These are phyloP conservation scores for Diatrype stigma DNA, from an alignment of 2,329 filamentous ascomycete species.

Conservation along the genomic window DNA sequence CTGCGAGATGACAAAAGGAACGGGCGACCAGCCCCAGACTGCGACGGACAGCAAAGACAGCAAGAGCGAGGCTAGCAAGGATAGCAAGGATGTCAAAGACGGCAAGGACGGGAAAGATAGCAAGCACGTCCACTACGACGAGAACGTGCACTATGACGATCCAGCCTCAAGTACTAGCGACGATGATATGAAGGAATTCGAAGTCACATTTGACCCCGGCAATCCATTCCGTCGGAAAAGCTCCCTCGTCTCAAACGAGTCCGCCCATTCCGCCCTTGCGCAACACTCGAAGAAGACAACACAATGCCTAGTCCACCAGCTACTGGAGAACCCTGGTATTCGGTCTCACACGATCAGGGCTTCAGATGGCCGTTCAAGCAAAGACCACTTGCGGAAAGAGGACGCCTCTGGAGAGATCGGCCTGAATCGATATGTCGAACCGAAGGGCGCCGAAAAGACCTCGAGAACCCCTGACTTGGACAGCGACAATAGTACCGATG, in stretches of 20 bases:
- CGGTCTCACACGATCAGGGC: constrained; percentile 33
- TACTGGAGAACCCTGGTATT: constrained; percentile 47
- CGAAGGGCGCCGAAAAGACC: constrained; percentile 26
- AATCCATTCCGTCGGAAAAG: constrained; percentile 63
- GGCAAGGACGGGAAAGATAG: constrained; percentile 1
- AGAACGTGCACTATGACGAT: constrained; percentile 26
- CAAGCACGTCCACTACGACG: background rate
- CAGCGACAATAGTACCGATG: constrained; percentile 36
- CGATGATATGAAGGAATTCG: constrained; percentile 47
- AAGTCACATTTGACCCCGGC: constrained; percentile 59
- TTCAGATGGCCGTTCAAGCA: constrained; percentile 16
- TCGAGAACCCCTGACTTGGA: constrained; percentile 32
- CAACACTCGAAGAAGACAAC: constrained; percentile 40
- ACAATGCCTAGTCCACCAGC: constrained; percentile 62
- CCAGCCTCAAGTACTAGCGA: constrained; percentile 43
- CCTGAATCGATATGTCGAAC: constrained; percentile 28
- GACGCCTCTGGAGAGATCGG: constrained; percentile 24
- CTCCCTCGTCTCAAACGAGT: constrained; percentile 54
- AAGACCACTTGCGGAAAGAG: constrained; percentile 8
- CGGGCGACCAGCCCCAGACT: background rate
- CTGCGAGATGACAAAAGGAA: background rate
- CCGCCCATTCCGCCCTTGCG: constrained; percentile 31
- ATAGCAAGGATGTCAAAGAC: background rate
- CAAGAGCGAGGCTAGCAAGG: background rate
- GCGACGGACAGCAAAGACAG: background rate